A percentile compares a stretch with the other conserved stretches of the same genome.
These are phyloP conservation scores for Populus hybrid DNA, from an alignment of 441 rosid genomes.

Conservation along the genomic window DNA sequence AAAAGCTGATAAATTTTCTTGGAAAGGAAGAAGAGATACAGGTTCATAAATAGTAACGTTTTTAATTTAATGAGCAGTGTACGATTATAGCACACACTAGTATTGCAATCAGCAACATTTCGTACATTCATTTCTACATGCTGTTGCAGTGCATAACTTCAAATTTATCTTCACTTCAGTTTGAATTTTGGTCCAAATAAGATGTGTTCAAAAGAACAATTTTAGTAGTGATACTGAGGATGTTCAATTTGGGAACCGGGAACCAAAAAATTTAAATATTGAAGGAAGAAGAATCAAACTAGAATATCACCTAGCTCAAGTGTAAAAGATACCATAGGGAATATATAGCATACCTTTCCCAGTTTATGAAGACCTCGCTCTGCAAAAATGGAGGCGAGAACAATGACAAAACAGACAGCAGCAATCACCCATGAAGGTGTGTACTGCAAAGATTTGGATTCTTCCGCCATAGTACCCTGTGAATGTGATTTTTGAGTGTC, in stretches of 20 bases:
- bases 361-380: constrained; percentile 62
- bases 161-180: neutral
- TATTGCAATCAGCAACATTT: neutral
- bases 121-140: neutral
- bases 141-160: neutral
- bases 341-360: constrained; percentile 51
- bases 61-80: neutral
- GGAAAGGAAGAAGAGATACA: neutral
- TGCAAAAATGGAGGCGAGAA: constrained; percentile 53
- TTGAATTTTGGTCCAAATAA: neutral
- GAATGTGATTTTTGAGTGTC: neutral
- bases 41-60: neutral
- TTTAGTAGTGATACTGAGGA: neutral
- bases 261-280: neutral
- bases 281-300: neutral
- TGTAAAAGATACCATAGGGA: neutral
- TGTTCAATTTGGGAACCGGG: neutral
- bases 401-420: constrained; percentile 62
- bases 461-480: constrained; percentile 32
- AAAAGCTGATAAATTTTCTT: neutral
- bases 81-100: neutral
- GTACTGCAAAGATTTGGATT: constrained; percentile 47
- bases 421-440: constrained; percentile 86
- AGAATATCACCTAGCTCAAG: neutral
- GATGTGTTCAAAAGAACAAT: neutral